A percentile compares a stretch with the other conserved stretches of the same genome.
phyloP scores from a whole-genome alignment of 2,329 filamentous ascomycete genomes.

The Neonectria faginata region DNA sequence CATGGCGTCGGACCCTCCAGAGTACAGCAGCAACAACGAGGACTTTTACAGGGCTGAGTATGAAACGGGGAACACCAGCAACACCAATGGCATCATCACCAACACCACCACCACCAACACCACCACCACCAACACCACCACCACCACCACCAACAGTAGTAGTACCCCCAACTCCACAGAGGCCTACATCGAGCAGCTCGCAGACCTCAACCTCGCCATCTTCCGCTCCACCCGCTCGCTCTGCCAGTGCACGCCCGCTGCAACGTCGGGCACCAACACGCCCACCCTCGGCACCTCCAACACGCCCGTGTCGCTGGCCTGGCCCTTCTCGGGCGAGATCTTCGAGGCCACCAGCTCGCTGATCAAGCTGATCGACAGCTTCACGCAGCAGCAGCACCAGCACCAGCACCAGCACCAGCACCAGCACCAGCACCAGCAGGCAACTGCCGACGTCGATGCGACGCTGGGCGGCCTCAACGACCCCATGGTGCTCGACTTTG shows the following conservation, averaged over 20 bases:
- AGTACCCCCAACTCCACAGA: background rate
- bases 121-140: background rate
- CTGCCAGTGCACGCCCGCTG: background rate
- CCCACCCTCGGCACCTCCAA: background rate
- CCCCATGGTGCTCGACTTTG: conserved; percentile 3
- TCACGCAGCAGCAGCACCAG: background rate
- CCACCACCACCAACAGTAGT: background rate
- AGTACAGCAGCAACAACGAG: background rate
- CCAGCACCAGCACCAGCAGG: background rate
- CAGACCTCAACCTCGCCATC: conserved; percentile 4
- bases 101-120: background rate
- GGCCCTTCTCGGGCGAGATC: conserved; percentile 3
- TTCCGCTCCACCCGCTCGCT: conserved; percentile 3
- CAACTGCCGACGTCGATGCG: background rate
- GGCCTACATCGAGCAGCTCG: conserved; percentile 3
- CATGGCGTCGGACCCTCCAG: background rate
- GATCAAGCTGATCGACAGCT: conserved; percentile 5
- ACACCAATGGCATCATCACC: background rate
- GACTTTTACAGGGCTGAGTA: background rate
- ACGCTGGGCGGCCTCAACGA: background rate
- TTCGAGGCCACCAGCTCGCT: conserved; percentile 6
- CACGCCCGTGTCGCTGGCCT: background rate
- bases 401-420: background rate
- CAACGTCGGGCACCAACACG: background rate
- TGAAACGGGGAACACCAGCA: background rate